phyloP scores from a whole-genome alignment of 495 filamentous ascomycete species.

The Neurospora sp. region DNA sequence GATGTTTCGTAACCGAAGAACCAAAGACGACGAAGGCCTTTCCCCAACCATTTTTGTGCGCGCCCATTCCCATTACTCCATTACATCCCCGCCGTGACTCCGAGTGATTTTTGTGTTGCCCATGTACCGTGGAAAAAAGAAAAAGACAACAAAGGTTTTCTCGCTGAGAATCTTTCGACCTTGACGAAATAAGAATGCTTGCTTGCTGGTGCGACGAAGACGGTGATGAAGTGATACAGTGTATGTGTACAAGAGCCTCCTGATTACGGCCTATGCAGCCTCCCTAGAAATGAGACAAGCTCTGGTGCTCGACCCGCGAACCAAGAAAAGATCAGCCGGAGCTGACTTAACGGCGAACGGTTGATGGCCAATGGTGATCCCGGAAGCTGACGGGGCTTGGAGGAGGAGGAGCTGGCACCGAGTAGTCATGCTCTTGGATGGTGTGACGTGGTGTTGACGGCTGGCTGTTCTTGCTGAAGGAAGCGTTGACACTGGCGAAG shows the following conservation, averaged over 20 bases:
- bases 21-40: background rate
- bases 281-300: background rate
- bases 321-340: background rate
- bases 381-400: conserved; percentile 40
- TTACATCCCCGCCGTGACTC: background rate
- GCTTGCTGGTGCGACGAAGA: background rate
- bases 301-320: background rate
- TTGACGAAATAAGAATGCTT: background rate
- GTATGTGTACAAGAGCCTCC: background rate
- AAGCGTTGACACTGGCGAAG: conserved; percentile 37
- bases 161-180: background rate
- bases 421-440: conserved; percentile 40
- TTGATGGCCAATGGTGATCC: conserved; percentile 31
- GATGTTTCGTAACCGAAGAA: background rate
- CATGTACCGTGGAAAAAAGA: background rate
- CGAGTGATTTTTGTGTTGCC: background rate
- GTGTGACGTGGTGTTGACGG: conserved; percentile 30
- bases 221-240: background rate
- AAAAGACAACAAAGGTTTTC: background rate
- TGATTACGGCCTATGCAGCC: background rate
- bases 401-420: conserved; percentile 39
- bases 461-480: conserved; percentile 29
- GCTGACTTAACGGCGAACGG: conserved; percentile 16
- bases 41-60: background rate
- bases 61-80: background rate